Evolutionary conservation across 208 protist species (phyloP), one percentile per base, ranked within the genome.

Genomic region (Endotrypanum monterogeii): DNA sequence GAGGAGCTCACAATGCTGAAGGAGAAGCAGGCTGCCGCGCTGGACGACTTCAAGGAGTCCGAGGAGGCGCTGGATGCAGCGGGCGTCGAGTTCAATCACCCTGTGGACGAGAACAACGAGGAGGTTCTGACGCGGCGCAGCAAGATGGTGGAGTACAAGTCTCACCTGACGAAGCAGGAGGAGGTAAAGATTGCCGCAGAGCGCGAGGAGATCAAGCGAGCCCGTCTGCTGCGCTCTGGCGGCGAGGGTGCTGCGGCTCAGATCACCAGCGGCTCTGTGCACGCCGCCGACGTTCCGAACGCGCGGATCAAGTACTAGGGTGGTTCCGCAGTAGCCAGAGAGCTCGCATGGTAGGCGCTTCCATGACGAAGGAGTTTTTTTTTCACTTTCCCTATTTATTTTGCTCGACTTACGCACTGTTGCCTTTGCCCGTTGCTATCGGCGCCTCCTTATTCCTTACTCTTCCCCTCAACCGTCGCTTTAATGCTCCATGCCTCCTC

Each of bases 61-160:
- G 66, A 71, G 50, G 66, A 71, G 48, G 66, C 86, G 52, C 82
- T 93, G 76, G 84, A 89, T 65, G 86, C 83, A 48, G 89, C 83
- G 35, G 89, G 85, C 41, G 85, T 89, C 78, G 79, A 90, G 80
- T 91, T 93, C 79, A 79, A 82, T 73, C 86, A 90, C 82, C 85
- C 85, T 55, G 20, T 55, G 12, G 51, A 28, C 2, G 4, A 0
- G 25, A 56, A 56, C 4, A 12, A 7, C 0, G 7, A 7, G 20
- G 51, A 56, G 20, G 25, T 5, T 63, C 79, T 94, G 69, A 86
- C 54, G 23, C 84, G 90, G 46, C 88, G 90, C 78, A 91, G 84
- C 80, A 93, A 95, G 84, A 95, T 95, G 75, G 87, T 95, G 61
- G 88, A 93, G 82, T 95, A 95, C 87, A 78, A 80, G 66, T 79